These are phyloP conservation scores for Hibiscus tridactylites DNA, from an alignment of 345 rosid genomes.

Conservation along the genomic window DNA sequence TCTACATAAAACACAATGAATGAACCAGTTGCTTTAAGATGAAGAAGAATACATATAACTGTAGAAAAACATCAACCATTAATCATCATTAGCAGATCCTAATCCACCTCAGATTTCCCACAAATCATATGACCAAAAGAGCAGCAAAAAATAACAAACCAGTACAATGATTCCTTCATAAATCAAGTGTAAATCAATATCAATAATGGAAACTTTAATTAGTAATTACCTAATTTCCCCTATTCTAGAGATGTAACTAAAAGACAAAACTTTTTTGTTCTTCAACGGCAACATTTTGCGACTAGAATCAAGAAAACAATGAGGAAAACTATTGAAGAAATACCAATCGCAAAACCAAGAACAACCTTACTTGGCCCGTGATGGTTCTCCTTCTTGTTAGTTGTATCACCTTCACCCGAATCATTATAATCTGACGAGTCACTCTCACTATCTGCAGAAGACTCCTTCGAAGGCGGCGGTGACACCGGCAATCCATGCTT, in stretches of 20 bases:
- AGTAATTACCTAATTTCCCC: slow-evolving; percentile 18
- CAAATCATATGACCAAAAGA: slow-evolving; percentile 7
- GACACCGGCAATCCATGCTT: slow-evolving; percentile 85
- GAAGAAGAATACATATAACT: slow-evolving; percentile 12
- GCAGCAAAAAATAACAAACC: slow-evolving; percentile 23
- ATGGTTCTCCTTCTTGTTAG: slow-evolving; percentile 34
- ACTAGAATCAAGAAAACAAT: slow-evolving; percentile 70
- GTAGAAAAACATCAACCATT: neutral
- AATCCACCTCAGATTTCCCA: slow-evolving; percentile 12
- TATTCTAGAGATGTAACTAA: slow-evolving; percentile 13
- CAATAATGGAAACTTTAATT: slow-evolving; percentile 20
- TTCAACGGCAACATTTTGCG: slow-evolving; percentile 67
- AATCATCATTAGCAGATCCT: slow-evolving; percentile 8
- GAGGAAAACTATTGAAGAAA: slow-evolving; percentile 73
- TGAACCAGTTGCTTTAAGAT: slow-evolving; percentile 16
- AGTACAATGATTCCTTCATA: slow-evolving; percentile 13
- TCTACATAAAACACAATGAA: neutral
- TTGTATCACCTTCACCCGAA: slow-evolving; percentile 20
- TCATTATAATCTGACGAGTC: slow-evolving; percentile 47
- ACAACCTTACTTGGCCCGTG: slow-evolving; percentile 85
- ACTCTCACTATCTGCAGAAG: slow-evolving; percentile 27
- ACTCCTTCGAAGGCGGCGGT: slow-evolving; percentile 60
- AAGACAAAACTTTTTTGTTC: neutral
- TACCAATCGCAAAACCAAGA: slow-evolving; percentile 80
- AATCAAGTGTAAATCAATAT: slow-evolving; percentile 13